phyloP scores from a whole-genome alignment of 306 rosid genomes.

The Quercus mongolica region DNA sequence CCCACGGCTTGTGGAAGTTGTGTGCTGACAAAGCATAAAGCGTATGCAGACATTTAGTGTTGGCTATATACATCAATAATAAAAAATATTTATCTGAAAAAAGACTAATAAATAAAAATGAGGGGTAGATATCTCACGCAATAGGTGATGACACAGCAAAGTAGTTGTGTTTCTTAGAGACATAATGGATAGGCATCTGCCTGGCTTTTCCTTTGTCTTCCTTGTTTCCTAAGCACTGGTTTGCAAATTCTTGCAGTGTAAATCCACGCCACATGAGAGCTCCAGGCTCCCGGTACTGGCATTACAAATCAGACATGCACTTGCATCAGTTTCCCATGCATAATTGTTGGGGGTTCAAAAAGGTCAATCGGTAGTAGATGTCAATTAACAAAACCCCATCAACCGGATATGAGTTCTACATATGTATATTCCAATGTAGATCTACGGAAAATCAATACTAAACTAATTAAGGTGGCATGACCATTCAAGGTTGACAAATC shows the following conservation, averaged over 20 bases:
- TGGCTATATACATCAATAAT: background rate
- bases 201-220: slow-evolving; percentile 62
- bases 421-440: too few species aligned
- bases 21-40: slow-evolving; percentile 38
- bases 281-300: slow-evolving; percentile 74
- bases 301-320: slow-evolving; percentile 6
- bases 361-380: slow-evolving; percentile 2
- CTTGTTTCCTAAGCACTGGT: slow-evolving; percentile 62
- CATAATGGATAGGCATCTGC: slow-evolving; percentile 84
- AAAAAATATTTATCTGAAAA: background rate
- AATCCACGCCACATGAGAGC: slow-evolving; percentile 79
- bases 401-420: background rate
- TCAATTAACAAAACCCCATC: slow-evolving; percentile 1
- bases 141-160: slow-evolving; percentile 71
- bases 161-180: slow-evolving; percentile 57
- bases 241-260: slow-evolving; percentile 60
- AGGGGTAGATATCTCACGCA: slow-evolving; percentile 42
- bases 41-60: background rate
- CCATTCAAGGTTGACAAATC: too few species aligned
- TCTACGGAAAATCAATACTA: too few species aligned
- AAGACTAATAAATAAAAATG: background rate
- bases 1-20: slow-evolving; percentile 82
- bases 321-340: background rate
- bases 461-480: too few species aligned
- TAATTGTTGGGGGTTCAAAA: background rate